Percentiles rank a stretch among this genome's conserved stretches.
These are phyloP conservation scores for Penicillium malachiteum DNA, from an alignment of 495 filamentous ascomycete genomes.

Conservation along the genomic window DNA sequence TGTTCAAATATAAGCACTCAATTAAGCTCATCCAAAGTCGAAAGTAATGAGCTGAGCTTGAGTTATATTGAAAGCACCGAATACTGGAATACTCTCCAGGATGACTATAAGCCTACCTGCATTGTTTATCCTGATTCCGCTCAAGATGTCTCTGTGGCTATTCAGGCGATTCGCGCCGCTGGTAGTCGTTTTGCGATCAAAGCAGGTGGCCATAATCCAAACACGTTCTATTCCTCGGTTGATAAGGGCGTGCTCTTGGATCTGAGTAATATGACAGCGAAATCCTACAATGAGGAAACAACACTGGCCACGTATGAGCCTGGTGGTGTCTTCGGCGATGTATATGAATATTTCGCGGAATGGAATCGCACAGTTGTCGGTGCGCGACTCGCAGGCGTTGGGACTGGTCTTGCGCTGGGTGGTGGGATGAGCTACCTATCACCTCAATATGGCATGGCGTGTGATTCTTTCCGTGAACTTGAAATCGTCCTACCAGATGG, in stretches of 20 bases:
- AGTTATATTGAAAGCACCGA: conserved; percentile 24
- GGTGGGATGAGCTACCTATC: conserved; percentile 38
- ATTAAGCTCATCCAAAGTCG: conserved; percentile 23
- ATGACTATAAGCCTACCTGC: conserved; percentile 32
- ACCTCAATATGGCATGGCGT: conserved; percentile 37
- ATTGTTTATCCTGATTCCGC: conserved; percentile 29
- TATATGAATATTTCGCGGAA: conserved; percentile 30
- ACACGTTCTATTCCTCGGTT: conserved; percentile 39
- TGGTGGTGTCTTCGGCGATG: conserved; percentile 30
- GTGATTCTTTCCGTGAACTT: conserved; percentile 32
- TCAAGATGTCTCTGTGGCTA: conserved; percentile 25
- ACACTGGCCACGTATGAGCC: conserved; percentile 34
- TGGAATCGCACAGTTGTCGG: conserved; percentile 35
- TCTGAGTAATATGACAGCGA: conserved; percentile 27
- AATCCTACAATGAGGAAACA: conserved; percentile 29
- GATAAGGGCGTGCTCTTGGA: conserved; percentile 46
- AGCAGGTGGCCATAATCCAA: conserved; percentile 46
- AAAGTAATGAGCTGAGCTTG: conserved; percentile 12
- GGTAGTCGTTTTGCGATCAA: conserved; percentile 46
- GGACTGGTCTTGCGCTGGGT: conserved; percentile 33
- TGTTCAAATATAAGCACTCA: conserved; percentile 24
- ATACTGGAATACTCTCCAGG: conserved; percentile 48
- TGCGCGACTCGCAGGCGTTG: conserved; percentile 31
- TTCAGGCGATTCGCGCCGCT: conserved; percentile 25
- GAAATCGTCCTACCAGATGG: conserved; percentile 55